phyloP scores from a whole-genome alignment of 2,329 filamentous ascomycete species.

The Scytalidium sp. region DNA sequence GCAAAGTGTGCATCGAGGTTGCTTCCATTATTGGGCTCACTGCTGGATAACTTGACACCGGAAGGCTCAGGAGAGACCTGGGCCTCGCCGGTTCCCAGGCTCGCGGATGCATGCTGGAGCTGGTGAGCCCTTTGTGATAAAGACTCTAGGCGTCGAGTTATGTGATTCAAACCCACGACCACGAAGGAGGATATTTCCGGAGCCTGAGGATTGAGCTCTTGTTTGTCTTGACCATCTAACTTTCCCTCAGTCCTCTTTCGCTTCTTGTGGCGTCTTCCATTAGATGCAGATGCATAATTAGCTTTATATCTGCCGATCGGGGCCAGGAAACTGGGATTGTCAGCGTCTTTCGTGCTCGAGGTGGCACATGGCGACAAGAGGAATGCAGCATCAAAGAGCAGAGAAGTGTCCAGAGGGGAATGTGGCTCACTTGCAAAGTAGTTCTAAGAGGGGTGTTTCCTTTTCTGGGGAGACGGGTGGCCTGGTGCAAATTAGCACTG shows the following conservation, averaged over 20 bases:
- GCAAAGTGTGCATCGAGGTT: slow-evolving; percentile 23
- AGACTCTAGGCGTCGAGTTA: slow-evolving; percentile 52
- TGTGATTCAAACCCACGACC: slow-evolving; percentile 62
- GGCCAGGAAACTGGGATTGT: slow-evolving; percentile 51
- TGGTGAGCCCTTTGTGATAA: slow-evolving; percentile 14
- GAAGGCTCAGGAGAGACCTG: background rate
- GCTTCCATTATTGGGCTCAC: background rate
- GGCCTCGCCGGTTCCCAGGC: background rate
- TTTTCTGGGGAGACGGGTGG: slow-evolving; percentile 55
- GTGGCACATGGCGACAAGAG: too few relatives aligned
- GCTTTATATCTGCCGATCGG: slow-evolving; percentile 62
- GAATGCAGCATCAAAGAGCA: too few relatives aligned
- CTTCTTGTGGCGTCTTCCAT: slow-evolving; percentile 57
- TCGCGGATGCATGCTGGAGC: background rate
- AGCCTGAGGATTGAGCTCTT: slow-evolving; percentile 28
- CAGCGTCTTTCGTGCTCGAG: too few relatives aligned
- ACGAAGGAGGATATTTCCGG: slow-evolving; percentile 56
- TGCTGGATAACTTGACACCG: background rate
- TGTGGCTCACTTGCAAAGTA: slow-evolving; percentile 59
- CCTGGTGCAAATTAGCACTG: slow-evolving; percentile 39
- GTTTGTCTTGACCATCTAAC: slow-evolving; percentile 12
- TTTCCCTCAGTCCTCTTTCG: slow-evolving; percentile 40
- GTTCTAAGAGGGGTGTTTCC: slow-evolving; percentile 62
- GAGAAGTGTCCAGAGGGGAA: background rate
- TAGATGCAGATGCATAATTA: slow-evolving; percentile 52